Conservation (phyloP, 2,329 filamentous ascomycete species). For the Thyridium curvatum region DNA sequence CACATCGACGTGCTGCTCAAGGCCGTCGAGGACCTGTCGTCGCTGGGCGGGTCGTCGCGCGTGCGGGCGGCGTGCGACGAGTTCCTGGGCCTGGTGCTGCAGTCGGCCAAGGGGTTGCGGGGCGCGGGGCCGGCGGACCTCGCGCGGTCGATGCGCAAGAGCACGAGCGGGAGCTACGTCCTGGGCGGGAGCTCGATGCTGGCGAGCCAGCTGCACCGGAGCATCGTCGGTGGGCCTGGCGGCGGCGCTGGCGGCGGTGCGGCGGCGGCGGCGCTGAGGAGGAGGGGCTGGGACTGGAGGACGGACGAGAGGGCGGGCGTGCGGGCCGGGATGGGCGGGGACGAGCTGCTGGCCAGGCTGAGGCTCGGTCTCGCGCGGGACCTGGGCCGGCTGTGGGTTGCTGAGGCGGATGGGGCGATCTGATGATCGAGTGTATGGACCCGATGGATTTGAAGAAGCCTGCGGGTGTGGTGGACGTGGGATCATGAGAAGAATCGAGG, state of each 20-base stretch:
- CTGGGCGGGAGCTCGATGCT: constrained; percentile 71
- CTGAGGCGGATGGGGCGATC: constrained; percentile 47
- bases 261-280: too few species aligned
- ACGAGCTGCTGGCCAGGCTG: constrained; percentile 66
- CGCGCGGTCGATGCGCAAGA: constrained; percentile 36
- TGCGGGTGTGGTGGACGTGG: too few species aligned
- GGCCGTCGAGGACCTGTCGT: constrained; percentile 73
- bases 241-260: constrained; percentile 31
- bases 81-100: constrained; percentile 69
- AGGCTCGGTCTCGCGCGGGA: constrained; percentile 70
- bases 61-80: constrained; percentile 72
- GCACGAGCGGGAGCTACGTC: constrained; percentile 52
- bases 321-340: constrained; percentile 49
- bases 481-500: too few species aligned
- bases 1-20: constrained; percentile 73
- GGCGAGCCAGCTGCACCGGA: constrained; percentile 54
- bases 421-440: neutral
- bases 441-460: too few species aligned
- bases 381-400: constrained; percentile 62
- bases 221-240: constrained; percentile 47
- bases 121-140: constrained; percentile 60
- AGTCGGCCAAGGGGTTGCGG: constrained; percentile 57
- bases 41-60: constrained; percentile 59
- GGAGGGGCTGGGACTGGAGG: constrained; percentile 51
- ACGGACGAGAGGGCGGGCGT: constrained; percentile 49